Evolutionary conservation across 108 stramenopile species (phyloP), one percentile per base, ranked within the genome.

Genomic region (Skeletonema menzelii): DNA sequence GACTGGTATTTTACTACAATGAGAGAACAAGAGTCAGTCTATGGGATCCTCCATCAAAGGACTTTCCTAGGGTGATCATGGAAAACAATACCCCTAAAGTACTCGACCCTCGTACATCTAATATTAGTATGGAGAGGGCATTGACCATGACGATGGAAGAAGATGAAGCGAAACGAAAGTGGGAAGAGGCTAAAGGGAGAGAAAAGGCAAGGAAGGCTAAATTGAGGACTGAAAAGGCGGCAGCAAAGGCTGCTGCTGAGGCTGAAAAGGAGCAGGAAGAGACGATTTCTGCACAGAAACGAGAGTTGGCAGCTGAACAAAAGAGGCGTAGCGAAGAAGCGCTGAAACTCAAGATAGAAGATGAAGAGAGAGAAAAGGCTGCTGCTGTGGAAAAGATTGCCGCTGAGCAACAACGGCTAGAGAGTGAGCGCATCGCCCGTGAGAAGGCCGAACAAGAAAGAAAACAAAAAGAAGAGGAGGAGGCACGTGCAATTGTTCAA

Each of bases 151-250:
- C 56, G 32, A 57, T 69, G 34, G 67, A 69, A 38, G 67, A 69
- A 42, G 58, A 58, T 24, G 56, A 57, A 2, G 68, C 57, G 38
- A 58, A 57, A 42, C 56, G 42, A 12, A 42, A 37, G 27, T 69
- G 68, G 68, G 57, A 69, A 58, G 68, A 69, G 40, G 68, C 68
- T 2, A 69, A 69, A 58, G 44, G 55, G 53, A 72, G 56, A 17
- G 66, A 89, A 84, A 92, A 88, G 61, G 87, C 91, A 0, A 69
- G 84, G 60, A 92, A 92, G 84, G 87, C 86, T 58, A 80, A 81
- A 55, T 81, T 86, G 66, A 87, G 86, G 81, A 84, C 85, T 5
- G 84, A 86, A 70, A 70, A 82, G 68, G 87, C 88, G 12, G 91
- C 87, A 38, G 61, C 84, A 46, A 17, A 37, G 3, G 40, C 40